These are phyloP conservation scores for Periconia sp. DNA, from an alignment of 2,329 filamentous ascomycete species.

Conservation along the genomic window DNA sequence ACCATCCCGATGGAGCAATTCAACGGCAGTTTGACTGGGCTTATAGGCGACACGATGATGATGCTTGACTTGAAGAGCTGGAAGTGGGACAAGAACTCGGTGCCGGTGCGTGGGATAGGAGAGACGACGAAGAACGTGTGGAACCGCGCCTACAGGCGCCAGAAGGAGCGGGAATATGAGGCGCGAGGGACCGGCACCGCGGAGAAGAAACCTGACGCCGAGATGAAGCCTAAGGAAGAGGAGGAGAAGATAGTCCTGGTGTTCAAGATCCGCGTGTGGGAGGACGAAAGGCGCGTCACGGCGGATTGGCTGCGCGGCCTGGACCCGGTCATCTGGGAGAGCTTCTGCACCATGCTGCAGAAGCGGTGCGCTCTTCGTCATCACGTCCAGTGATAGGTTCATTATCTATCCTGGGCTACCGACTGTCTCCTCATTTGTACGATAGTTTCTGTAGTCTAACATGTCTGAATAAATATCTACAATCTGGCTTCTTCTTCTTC, in stretches of 20 bases:
- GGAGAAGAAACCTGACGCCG: constrained; percentile 16
- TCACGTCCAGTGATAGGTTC: no score
- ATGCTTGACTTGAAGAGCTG: constrained; percentile 48
- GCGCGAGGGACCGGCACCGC: constrained; percentile 4
- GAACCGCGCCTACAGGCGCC: constrained; percentile 72
- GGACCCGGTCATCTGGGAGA: constrained; percentile 77
- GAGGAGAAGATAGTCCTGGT: constrained; percentile 38
- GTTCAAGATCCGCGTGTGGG: constrained; percentile 42
- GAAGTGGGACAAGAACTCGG: constrained; percentile 64
- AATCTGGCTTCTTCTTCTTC: no score
- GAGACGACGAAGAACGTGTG: constrained; percentile 73
- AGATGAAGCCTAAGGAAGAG: constrained; percentile 30
- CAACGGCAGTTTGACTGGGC: constrained; percentile 22
- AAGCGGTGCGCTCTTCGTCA: no score
- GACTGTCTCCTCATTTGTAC: neutral
- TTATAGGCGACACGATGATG: constrained; percentile 22
- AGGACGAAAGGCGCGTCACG: constrained; percentile 41
- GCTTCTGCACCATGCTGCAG: constrained; percentile 71
- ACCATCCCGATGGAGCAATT: neutral
- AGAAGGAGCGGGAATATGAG: constrained; percentile 44
- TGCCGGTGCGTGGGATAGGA: constrained; percentile 60
- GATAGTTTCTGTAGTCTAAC: no score
- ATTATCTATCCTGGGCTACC: no score
- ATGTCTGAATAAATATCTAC: no score
- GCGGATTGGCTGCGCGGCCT: constrained; percentile 75